Evolutionary conservation across 2,329 filamentous ascomycete genomes (phyloP), one percentile per base, ranked within the genome.

Genomic region (Colletotrichum ledebouriae): DNA sequence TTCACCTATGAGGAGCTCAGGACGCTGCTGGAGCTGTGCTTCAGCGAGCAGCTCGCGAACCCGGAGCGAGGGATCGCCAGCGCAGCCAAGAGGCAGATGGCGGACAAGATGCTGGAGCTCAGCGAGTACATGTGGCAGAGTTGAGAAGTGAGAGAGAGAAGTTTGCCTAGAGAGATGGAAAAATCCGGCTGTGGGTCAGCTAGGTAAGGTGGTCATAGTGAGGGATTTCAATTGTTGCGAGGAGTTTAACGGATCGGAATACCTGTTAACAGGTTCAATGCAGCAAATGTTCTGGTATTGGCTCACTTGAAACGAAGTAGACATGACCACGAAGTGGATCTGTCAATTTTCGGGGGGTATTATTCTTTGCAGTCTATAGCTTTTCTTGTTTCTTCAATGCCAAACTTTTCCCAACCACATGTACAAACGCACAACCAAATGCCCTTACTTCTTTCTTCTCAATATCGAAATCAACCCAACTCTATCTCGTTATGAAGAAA

Each of bases 61-160:
- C 86, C 89, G 57, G 88, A 92, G 79, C 82, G 92, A 72, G 90
- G 92, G 37, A 87, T 92, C 63, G 86, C 85, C 50, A 84, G 88
- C 22, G 86, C 88, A 67, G 92, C 91, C 3, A 89, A 87, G 82
- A 84, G 91, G 75, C 85, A 87, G 75, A 85, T 94, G 85, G 90
- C 88, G 63, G 91, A 93, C 73, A 90, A 91, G 81, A 77, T 92
- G 74, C 78, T 92, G 69, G 87, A 86, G 73, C 80, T 94, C 73
- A 92, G 89, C 74, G 92, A 94, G 82, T 85, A 89, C 73, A 89
- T 92, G 87, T 93, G 89, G 89, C 86, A 90, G 78, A 84, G 79
- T 67, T 86, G 20, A 55, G 37, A 13, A 9, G 12, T 33, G 4
- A 1, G 34, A 1, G 12, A 34, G 15, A 0, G 29, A 6, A 17